Evolutionary conservation across 192 early-diverging fungal species (phyloP).

Genomic region (Umbelopsis vinacea): DNA sequence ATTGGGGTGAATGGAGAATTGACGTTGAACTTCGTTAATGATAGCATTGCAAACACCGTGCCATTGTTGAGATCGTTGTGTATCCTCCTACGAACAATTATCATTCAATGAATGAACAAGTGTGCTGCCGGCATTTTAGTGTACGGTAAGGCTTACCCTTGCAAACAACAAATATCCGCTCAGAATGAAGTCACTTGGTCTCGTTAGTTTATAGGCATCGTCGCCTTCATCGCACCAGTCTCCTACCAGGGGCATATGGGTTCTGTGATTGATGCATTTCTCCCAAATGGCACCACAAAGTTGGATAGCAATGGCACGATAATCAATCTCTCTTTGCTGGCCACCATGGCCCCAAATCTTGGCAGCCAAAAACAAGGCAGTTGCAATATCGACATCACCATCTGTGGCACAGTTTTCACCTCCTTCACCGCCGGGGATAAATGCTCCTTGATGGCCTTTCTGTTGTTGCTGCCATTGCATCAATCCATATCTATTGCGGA

Average conservation of each 20-base stretch:
- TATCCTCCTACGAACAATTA: conserved; percentile 42
- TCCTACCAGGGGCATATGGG: conserved; percentile 53
- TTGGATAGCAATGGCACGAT: conserved; percentile 44
- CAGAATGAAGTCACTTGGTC: conserved; percentile 59
- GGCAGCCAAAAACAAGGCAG: conserved; percentile 53
- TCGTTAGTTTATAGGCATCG: conserved; percentile 48
- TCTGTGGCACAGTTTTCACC: conserved; percentile 58
- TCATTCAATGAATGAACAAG: neutral
- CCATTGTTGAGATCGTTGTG: conserved; percentile 46
- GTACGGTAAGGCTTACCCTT: conserved; percentile 28
- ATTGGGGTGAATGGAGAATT: conserved; percentile 44
- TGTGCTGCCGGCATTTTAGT: too few species aligned
- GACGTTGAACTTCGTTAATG: conserved; percentile 41
- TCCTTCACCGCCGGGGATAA: conserved; percentile 51
- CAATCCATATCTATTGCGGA: conserved; percentile 50
- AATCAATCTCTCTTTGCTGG: conserved; percentile 42
- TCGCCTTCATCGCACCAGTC: conserved; percentile 56
- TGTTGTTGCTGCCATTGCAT: conserved; percentile 60
- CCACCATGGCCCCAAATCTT: conserved; percentile 49
- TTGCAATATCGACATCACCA: conserved; percentile 59
- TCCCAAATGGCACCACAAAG: conserved; percentile 53
- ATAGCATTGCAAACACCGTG: conserved; percentile 49
- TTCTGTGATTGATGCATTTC: conserved; percentile 52
- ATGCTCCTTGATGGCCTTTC: conserved; percentile 29
- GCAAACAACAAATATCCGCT: conserved; percentile 55